A percentile compares a stretch with the other conserved stretches of the same genome.
Conservation (phyloP, 2,329 filamentous ascomycete species). For the Sodiomyces alkalinus region DNA sequence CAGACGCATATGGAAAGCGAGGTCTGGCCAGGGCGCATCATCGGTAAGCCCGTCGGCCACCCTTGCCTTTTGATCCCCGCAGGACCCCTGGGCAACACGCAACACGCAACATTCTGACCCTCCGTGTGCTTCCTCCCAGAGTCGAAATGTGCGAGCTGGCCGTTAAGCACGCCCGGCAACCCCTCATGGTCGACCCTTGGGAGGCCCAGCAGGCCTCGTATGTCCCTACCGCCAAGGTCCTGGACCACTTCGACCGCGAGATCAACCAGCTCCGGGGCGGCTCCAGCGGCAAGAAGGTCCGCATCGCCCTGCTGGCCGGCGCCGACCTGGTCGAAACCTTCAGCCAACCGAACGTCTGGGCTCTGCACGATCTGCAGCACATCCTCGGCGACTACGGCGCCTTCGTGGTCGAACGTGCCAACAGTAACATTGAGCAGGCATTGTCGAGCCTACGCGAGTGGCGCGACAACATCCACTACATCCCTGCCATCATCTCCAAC, state of each 20-base stretch:
- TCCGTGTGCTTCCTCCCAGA: background rate
- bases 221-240: constrained; percentile 73
- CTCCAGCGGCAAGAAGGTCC: constrained; percentile 53
- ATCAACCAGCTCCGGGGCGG: constrained; percentile 70
- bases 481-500: constrained; percentile 77
- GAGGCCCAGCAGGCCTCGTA: constrained; percentile 78
- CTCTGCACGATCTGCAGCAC: constrained; percentile 67
- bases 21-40: constrained; percentile 60
- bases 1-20: constrained; percentile 57
- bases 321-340: constrained; percentile 62
- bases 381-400: constrained; percentile 73
- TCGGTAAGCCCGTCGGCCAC: too few species aligned
- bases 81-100: too few species aligned
- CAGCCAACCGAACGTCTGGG: constrained; percentile 66
- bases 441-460: constrained; percentile 67
- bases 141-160: constrained; percentile 80
- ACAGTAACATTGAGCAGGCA: constrained; percentile 79
- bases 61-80: too few species aligned
- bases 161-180: constrained; percentile 56
- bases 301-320: constrained; percentile 70
- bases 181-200: constrained; percentile 80
- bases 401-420: constrained; percentile 76
- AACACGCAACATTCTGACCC: constrained; percentile 7
- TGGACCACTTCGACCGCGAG: constrained; percentile 84
- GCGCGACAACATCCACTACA: constrained; percentile 76